Evolutionary conservation across 2,329 filamentous ascomycete species (phyloP).

Genomic region (Talaromyces sp.): DNA sequence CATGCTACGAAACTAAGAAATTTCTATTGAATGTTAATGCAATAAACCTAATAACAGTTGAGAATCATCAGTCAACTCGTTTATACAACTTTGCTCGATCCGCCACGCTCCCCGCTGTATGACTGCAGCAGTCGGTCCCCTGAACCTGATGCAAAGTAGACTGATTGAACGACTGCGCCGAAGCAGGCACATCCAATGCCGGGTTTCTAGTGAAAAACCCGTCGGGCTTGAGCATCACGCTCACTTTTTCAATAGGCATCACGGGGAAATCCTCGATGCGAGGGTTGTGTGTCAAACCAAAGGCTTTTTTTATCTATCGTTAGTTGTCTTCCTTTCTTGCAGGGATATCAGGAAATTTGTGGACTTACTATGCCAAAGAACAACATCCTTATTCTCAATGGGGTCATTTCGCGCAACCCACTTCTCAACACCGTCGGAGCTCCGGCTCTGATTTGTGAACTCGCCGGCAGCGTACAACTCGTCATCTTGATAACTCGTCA

Average conservation of each 20-base stretch:
- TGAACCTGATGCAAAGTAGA: slow-evolving; percentile 26
- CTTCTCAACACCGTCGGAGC: slow-evolving; percentile 32
- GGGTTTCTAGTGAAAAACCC: slow-evolving; percentile 51
- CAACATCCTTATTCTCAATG: slow-evolving; percentile 37
- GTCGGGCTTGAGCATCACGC: slow-evolving; percentile 44
- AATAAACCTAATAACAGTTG: neutral
- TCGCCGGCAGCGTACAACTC: slow-evolving; percentile 51
- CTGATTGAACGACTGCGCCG: slow-evolving; percentile 38
- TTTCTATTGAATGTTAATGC: neutral
- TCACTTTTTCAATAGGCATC: slow-evolving; percentile 57
- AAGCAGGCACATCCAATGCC: slow-evolving; percentile 43
- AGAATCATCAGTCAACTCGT: slow-evolving; percentile 17
- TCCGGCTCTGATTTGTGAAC: slow-evolving; percentile 49
- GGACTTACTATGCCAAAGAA: slow-evolving; percentile 38
- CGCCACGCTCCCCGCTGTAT: slow-evolving; percentile 13
- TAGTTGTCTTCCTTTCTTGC: slow-evolving; percentile 20
- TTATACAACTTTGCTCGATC: slow-evolving; percentile 28
- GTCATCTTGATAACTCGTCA: slow-evolving; percentile 47
- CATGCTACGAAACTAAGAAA: neutral
- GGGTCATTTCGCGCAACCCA: slow-evolving; percentile 27
- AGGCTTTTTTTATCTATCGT: slow-evolving; percentile 21
- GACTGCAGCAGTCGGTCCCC: slow-evolving; percentile 13
- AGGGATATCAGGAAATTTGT: neutral
- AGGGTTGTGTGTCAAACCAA: slow-evolving; percentile 60
- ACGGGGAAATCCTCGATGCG: slow-evolving; percentile 63